Conservation (phyloP, 495 filamentous ascomycete species). For the Penicillium bovifimosum region DNA sequence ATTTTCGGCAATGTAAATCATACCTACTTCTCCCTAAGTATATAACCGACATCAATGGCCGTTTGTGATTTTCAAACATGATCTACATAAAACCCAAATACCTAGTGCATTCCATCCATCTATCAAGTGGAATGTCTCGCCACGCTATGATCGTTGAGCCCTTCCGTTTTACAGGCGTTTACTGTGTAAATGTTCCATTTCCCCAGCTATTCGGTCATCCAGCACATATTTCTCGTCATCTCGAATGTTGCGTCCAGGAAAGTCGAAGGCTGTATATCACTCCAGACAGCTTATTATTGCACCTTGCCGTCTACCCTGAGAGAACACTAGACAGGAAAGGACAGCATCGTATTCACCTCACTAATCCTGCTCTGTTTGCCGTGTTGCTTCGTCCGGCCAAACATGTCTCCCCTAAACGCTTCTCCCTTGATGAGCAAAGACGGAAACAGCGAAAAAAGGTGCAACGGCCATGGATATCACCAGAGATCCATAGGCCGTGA, state of each 20-base stretch:
- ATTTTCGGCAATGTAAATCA: too few species aligned
- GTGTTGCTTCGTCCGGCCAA: neutral
- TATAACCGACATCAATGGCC: too few species aligned
- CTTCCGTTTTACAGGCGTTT: neutral
- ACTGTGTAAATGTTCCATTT: neutral
- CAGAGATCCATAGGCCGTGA: neutral
- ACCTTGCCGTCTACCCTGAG: neutral
- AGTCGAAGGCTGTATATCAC: neutral
- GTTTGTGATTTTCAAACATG: too few species aligned
- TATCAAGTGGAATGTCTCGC: neutral
- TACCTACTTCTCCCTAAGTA: too few species aligned
- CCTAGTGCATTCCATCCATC: too few species aligned
- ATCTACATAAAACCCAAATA: too few species aligned
- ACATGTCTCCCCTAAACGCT: neutral
- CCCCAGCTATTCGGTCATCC: neutral
- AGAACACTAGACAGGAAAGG: neutral
- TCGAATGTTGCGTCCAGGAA: neutral
- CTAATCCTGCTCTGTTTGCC: neutral
- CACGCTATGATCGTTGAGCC: neutral
- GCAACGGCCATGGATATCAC: neutral
- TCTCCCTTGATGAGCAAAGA: neutral
- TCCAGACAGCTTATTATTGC: neutral
- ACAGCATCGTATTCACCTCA: neutral
- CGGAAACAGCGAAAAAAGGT: neutral
- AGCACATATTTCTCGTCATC: neutral